Evolutionary conservation across 2,329 filamentous ascomycete species (phyloP), one percentile per base, ranked within the genome.

Genomic region (Pezicula rhizophila): DNA sequence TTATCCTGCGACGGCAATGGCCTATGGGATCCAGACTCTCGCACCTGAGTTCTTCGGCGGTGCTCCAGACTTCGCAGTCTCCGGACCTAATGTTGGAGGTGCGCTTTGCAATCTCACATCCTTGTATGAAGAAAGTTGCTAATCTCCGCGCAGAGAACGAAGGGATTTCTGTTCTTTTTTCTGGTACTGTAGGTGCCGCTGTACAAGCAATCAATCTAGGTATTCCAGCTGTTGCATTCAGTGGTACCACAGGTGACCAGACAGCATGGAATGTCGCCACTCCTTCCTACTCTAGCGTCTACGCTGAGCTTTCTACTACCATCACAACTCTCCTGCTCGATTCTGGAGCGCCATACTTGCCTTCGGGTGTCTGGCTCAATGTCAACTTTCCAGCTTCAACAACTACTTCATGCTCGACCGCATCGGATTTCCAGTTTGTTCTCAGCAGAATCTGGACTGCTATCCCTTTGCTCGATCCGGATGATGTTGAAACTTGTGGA

Each of bases 141-240:
- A 18, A 40, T 14, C 2, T 14, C 17, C 6, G 5, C 5, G 8
- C 17, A 40, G 50, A 67, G 42, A 87, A 86, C 63, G 61, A 85
- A 4, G 84, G 72, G 33, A 57, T 80, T 12, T 62, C 69, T 2
- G 74, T 78, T 0, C 75, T 68, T 18, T 74, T 84, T 62, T 86
- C 82, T 1, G 84, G 84, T 5, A 87, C 84, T 18, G 78, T 84
- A n/a, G 82, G 83, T 45, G 79, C 80, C 0, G 79, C 83, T 7
- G 73, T 70, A 31, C 79, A 80, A 54, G 82, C 84, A 0, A 77
- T 71, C 4, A 68, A 76, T 17, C 68, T 68, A 1, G 73, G 75
- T 1, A 77, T 87, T 49, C 84, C 84, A 0, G 78, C 77, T n/a
- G 75, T 89, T 48, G 84, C 83, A 14, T 87, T 88, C 67, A 82